Evolutionary conservation across 495 filamentous ascomycete species (phyloP), one percentile per base, ranked within the genome.

Genomic region (Aspergillus homomorphus): DNA sequence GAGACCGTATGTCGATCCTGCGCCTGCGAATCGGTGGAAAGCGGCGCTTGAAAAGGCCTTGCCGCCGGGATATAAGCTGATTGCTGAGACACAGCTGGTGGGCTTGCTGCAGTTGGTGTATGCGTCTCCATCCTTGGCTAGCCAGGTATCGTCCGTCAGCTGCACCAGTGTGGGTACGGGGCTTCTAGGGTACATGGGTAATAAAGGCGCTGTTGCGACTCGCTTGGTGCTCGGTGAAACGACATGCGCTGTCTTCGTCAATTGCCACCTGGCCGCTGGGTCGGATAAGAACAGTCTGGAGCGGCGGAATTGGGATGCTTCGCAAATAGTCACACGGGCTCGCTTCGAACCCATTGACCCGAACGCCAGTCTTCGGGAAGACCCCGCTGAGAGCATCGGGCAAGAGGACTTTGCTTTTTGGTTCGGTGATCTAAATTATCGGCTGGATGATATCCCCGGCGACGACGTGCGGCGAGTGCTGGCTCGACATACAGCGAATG

Each of bases 401-500:
- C 87, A 91, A 48, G 91, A 93, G 59, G 94, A 98, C 68, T 92
- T 96, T 72, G 82, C 87, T 1, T 96, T 98, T 63, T 97, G 92
- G 90, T 91, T 96, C 69, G 95, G 95, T 20, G 95, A 99, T 71
- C 79, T 99, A 9, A 99, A 99, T 71, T 99, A 96, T 65, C 82
- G 95, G 33, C 78, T 99, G 0, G 91, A 96, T 45, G 88, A 86
- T 48, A 84, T 98, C 5, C 88, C 94, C 0, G 91, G 90, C 0
- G 90, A 90, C 49, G 95, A 97, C 71, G 93, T 99, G 30, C 83
- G 95, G 21, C 83, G 86, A 51, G 81, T 97, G 7, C 80, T 99
- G 24, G 87, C 86, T 72, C 80, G 95, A 19, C 92, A 97, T 68
- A 87, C 89, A 1, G 80, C 80, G 21, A 89, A 91, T 55, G 84